These are phyloP conservation scores for Trametes sp. DNA, from an alignment of 1,284 basidiomycete genomes.

Conservation along the genomic window DNA sequence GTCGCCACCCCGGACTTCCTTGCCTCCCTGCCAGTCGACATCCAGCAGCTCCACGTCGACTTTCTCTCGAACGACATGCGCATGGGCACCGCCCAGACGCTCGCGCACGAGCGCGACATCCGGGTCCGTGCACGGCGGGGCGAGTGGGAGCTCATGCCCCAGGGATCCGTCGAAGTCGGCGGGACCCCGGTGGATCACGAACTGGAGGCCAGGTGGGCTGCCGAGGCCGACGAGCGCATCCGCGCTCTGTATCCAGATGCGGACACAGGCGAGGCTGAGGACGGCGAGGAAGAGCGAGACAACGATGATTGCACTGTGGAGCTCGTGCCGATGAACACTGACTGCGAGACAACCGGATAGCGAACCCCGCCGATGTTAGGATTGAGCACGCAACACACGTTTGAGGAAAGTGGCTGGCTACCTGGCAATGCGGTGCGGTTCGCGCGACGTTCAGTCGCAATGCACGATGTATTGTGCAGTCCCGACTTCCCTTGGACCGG, in stretches of 20 bases:
- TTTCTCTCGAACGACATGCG: slow-evolving; percentile 1
- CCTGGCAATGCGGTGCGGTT: too few species aligned
- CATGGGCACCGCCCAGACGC: slow-evolving; percentile 3
- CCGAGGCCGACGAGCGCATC: background rate
- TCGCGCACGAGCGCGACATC: slow-evolving; percentile 13
- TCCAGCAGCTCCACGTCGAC: slow-evolving; percentile 17
- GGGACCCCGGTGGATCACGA: background rate
- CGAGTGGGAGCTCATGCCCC: slow-evolving; percentile 12
- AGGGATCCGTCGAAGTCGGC: slow-evolving; percentile 7
- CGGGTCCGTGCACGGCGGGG: slow-evolving; percentile 1
- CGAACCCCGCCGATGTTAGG: too few species aligned
- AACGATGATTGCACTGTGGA: too few species aligned
- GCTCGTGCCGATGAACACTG: too few species aligned
- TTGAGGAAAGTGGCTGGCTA: too few species aligned
- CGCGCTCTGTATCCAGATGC: background rate
- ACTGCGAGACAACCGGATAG: too few species aligned
- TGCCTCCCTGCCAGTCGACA: slow-evolving; percentile 7
- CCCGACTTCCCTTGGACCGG: too few species aligned
- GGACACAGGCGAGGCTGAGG: background rate
- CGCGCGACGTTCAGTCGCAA: too few species aligned
- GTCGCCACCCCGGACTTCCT: slow-evolving; percentile 10
- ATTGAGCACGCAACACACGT: too few species aligned
- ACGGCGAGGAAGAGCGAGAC: background rate
- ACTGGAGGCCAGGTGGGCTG: background rate
- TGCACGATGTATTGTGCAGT: too few species aligned